Base-by-base conservation (phyloP, 2,329 filamentous ascomycete species). In the Aspergillus cejpii region DNA sequence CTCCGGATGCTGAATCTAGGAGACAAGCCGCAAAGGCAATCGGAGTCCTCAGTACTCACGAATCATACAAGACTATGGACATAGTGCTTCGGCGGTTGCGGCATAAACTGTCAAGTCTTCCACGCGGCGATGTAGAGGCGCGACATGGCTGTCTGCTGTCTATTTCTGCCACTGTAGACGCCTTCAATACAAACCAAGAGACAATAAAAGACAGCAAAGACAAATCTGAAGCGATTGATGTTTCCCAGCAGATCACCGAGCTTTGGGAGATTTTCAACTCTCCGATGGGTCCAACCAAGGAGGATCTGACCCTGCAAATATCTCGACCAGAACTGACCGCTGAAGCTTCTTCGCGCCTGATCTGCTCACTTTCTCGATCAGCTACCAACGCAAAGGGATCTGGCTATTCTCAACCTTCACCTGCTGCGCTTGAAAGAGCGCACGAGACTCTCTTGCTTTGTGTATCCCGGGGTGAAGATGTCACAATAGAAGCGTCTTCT, bases 1-100 rank as follows among this genome's bases (percentile, higher is more conserved):
- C 94, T 52, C 73, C 81, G 6, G 89, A 96, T 63, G 76, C 81
- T 0, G 71, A 76, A 5, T 87, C 88, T 1, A 79, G 92, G 49
- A 77, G 87, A 54, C 77, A 79, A 39, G 83, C 88, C 11, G 87
- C 85, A 1, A 67, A 66, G 1, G 82, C 86, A 0, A 81, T 91
- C 55, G 87, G 87, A 10, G 51, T 45, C 11, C 46, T 73, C 24
- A 67, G 66, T 33, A 52, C 52, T 5, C 64, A 68, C 29, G 45
- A 57, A 34, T 57, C 55, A 1, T 65, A 59, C 51, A 58, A 57
- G 29, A 60, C 59, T 1, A 48, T 70, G 34, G 42, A 44, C 1
- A 46, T 58, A 4, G 63, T 67, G 4, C 39, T 69, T 21, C 58
- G 65, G 21, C 58, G 61, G 33, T 53, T 68, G 24, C 47, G 63